Evolutionary conservation across 140 eudicot genomes (phyloP).

Genomic region (Flaveria floridana): DNA sequence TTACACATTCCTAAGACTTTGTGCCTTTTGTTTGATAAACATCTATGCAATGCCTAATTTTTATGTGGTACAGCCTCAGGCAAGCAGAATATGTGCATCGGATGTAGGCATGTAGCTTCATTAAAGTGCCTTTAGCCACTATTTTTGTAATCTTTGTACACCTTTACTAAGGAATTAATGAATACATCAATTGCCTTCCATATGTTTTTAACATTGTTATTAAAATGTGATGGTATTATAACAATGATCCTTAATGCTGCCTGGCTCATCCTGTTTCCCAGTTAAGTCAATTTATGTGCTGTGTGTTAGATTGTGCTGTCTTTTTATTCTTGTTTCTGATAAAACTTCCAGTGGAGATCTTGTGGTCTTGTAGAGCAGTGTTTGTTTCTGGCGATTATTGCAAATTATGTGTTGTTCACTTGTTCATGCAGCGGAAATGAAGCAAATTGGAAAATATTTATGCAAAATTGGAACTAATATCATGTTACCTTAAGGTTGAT

Average conservation of each 20-base stretch:
- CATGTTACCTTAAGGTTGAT: neutral
- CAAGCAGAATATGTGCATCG: neutral
- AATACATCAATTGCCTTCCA: neutral
- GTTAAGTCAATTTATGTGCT: neutral
- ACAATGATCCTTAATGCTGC: conserved; percentile 2
- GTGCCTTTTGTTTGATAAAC: neutral
- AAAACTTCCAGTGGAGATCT: neutral
- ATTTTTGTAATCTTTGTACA: neutral
- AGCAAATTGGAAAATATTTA: neutral
- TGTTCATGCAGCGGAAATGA: neutral
- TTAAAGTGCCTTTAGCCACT: neutral
- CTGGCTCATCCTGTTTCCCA: neutral
- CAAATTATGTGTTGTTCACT: neutral
- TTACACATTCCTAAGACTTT: neutral
- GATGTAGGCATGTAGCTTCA: neutral
- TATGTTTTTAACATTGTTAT: neutral
- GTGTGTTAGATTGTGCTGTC: neutral
- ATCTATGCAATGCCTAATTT: conserved; percentile 8
- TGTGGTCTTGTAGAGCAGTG: neutral
- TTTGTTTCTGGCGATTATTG: neutral
- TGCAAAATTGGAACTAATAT: conserved; percentile 15
- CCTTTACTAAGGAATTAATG: neutral
- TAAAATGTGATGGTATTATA: neutral
- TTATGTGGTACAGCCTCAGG: conserved; percentile 10
- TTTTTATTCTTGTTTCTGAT: neutral